A percentile compares a stretch with the other conserved stretches of the same genome.
Conservation (phyloP, 768 basidiomycete genomes). For the Calocera cornea region DNA sequence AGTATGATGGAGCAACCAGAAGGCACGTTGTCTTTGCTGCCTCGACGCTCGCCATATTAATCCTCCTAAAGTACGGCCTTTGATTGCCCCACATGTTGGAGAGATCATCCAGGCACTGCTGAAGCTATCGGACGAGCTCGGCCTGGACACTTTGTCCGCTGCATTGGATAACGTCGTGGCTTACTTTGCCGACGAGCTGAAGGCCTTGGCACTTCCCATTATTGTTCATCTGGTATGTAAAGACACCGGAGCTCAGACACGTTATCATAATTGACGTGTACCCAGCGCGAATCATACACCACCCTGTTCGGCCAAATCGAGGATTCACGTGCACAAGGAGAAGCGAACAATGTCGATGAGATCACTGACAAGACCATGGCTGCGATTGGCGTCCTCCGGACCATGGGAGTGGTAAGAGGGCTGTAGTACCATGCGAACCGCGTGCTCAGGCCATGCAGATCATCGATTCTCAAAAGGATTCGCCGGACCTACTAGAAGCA, state of each 20-base stretch:
- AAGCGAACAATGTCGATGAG: constrained; percentile 46
- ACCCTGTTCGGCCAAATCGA: constrained; percentile 59
- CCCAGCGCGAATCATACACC: constrained; percentile 67
- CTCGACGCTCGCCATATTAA: constrained; percentile 30
- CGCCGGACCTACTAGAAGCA: constrained; percentile 59
- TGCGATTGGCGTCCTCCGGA: constrained; percentile 78
- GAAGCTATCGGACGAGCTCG: constrained; percentile 81
- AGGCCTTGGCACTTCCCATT: constrained; percentile 73
- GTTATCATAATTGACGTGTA: background rate
- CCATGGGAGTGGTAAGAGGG: constrained; percentile 54
- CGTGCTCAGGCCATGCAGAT: constrained; percentile 35
- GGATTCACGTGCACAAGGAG: constrained; percentile 37
- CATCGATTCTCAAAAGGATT: constrained; percentile 56
- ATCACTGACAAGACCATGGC: constrained; percentile 62
- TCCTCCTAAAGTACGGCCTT: constrained; percentile 39
- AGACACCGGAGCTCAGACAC: background rate
- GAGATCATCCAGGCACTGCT: constrained; percentile 84
- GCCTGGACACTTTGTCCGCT: constrained; percentile 68
- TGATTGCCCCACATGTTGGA: constrained; percentile 62
- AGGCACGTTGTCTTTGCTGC: constrained; percentile 24
- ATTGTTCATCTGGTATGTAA: constrained; percentile 55
- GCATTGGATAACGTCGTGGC: constrained; percentile 82
- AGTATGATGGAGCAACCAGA: constrained; percentile 45
- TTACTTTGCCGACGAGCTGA: constrained; percentile 66
- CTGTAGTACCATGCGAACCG: background rate